Evolutionary conservation across 108 stramenopile genomes (phyloP), one percentile per base, ranked within the genome.

Genomic region (Fistulifera solaris): DNA sequence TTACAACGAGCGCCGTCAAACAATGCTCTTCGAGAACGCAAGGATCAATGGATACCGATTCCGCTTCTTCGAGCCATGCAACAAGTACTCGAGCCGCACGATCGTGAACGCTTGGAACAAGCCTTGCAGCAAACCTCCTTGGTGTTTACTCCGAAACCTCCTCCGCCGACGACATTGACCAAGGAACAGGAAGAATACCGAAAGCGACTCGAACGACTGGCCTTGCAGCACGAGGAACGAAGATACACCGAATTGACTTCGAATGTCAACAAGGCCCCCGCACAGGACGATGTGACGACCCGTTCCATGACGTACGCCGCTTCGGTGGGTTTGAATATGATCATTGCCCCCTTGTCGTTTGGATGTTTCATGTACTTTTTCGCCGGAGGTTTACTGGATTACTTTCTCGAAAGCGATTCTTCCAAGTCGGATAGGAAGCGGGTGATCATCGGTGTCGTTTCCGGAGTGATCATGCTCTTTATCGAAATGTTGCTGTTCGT

Each of bases 401-500:
- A 67, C 40, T 64, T 81, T 27, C 2, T 39, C 21, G 67, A 68
- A 14, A 40, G 43, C 8, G 35, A 42, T 1, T 17, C 44, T 3
- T 45, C 44, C 19, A 51, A 23, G 12, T 48, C 47, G 27, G 84
- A 89, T 49, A 76, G 79, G 38, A 71, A 74, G 45, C 61, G 71
- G 0, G 80, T 90, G 22, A 86, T 90, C 70, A 66, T 80, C 11
- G 83, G 79, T 24, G 85, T 91, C 0, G 43, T 91, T 0, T 64
- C 66, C 13, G 89, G 89, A 23, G 83, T 85, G 8, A 42, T 70
- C 42, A 85, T 91, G 81, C 56, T 91, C 18, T 85, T 91, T 63
- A 73, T 91, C 24, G 89, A 91, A 68, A 91, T 91, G 89, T 71
- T 82, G 23, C 58, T 91, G 8, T 91, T 85, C 68, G 89, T 91